phyloP scores from a whole-genome alignment of 441 rosid genomes.

The Viola pubescens region DNA sequence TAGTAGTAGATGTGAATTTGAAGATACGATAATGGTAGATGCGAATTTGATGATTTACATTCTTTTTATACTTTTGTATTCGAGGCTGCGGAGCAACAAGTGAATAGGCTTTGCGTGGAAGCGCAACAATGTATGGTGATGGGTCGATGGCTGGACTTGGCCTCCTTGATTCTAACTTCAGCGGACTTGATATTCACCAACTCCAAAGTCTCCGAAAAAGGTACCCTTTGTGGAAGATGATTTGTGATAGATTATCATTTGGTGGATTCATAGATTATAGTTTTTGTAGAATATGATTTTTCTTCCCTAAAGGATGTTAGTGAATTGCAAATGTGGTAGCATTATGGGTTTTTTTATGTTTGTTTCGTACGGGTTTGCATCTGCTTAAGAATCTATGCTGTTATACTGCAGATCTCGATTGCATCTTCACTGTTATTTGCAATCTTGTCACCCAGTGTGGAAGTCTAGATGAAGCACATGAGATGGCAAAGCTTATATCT shows the following conservation, averaged over 20 bases:
- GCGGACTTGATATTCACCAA: slow-evolving; percentile 80
- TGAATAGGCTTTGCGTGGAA: slow-evolving; percentile 64
- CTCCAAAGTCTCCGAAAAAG: slow-evolving; percentile 93
- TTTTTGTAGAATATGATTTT: too few relatives aligned
- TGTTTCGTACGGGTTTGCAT: background rate
- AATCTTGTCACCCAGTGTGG: slow-evolving; percentile 63
- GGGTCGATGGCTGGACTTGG: slow-evolving; percentile 75
- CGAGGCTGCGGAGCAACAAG: slow-evolving; percentile 79
- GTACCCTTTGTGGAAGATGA: slow-evolving; percentile 18
- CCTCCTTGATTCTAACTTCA: slow-evolving; percentile 76
- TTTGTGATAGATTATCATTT: too few relatives aligned
- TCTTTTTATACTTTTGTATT: background rate
- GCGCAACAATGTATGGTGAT: slow-evolving; percentile 64
- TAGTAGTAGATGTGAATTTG: background rate
- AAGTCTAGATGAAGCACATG: slow-evolving; percentile 53
- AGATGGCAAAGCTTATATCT: slow-evolving; percentile 66
- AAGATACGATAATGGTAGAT: background rate
- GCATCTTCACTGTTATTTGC: slow-evolving; percentile 91
- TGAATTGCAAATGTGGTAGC: background rate
- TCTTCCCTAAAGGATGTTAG: too few relatives aligned
- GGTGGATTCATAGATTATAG: too few relatives aligned
- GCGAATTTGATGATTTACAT: background rate
- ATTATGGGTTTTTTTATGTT: background rate
- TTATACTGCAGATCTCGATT: slow-evolving; percentile 67
- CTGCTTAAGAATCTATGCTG: background rate